Conservation (phyloP, 345 rosid genomes). For the Rhodamnia argentea region DNA sequence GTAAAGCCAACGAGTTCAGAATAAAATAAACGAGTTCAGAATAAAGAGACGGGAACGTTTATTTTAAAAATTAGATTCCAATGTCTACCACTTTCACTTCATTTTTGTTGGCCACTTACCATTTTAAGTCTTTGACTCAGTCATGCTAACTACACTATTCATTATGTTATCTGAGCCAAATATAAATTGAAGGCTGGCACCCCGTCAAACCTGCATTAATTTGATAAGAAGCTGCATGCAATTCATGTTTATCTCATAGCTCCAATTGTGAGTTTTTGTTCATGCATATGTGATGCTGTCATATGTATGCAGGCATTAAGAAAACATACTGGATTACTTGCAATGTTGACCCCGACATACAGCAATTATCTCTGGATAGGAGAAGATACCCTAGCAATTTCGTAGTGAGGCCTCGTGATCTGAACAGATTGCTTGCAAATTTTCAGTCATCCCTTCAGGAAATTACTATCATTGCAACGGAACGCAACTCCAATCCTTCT, state of each 20-base stretch:
- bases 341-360: slow-evolving; percentile 83
- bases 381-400: slow-evolving; percentile 56
- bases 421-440: slow-evolving; percentile 77
- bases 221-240: background rate
- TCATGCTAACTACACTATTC: background rate
- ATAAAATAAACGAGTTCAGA: background rate
- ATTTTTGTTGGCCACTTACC: background rate
- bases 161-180: background rate
- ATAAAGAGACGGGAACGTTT: background rate
- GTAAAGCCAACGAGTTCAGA: background rate
- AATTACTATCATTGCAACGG: slow-evolving; percentile 86
- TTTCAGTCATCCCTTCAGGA: slow-evolving; percentile 97
- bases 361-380: slow-evolving; percentile 82
- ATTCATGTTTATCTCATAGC: background rate
- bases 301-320: slow-evolving; percentile 49
- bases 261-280: background rate
- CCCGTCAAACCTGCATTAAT: background rate
- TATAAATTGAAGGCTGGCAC: background rate
- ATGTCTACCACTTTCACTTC: background rate
- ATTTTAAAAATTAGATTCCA: background rate
- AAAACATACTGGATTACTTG: slow-evolving; percentile 84
- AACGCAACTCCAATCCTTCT: slow-evolving; percentile 44
- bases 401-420: slow-evolving; percentile 74
- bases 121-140: background rate
- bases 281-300: background rate